A percentile compares a stretch with the other conserved stretches of the same genome.
These are phyloP conservation scores for Blastocystis sp. DNA, from an alignment of 352 stramenopile genomes.

Conservation along the genomic window DNA sequence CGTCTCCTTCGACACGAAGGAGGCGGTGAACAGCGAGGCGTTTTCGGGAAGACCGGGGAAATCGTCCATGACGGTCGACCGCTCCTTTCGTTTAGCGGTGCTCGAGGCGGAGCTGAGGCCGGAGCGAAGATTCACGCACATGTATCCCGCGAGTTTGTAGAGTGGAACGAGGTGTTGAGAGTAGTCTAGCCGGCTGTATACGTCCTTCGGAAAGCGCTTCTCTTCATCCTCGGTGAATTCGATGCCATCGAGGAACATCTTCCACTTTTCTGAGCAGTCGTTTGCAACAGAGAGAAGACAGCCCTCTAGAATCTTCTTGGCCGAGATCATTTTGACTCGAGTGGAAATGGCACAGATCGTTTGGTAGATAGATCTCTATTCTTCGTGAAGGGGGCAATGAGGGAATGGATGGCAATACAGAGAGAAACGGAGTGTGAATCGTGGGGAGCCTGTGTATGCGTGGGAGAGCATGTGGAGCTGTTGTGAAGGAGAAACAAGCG, in stretches of 20 bases:
- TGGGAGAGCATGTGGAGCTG: too few species aligned
- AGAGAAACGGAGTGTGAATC: too few species aligned
- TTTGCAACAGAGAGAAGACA: constrained; percentile 50
- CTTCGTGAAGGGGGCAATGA: too few species aligned
- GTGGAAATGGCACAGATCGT: too few species aligned
- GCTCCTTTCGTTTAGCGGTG: background rate
- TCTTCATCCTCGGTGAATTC: constrained; percentile 36
- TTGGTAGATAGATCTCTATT: too few species aligned
- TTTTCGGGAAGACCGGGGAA: constrained; percentile 32
- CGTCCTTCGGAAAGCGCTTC: constrained; percentile 15
- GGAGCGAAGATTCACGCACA: constrained; percentile 54
- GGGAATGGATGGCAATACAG: too few species aligned
- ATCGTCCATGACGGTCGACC: constrained; percentile 4
- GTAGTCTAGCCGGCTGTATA: constrained; percentile 40
- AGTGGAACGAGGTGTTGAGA: constrained; percentile 48
- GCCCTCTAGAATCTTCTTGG: constrained; percentile 65
- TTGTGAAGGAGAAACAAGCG: too few species aligned
- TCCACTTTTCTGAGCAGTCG: constrained; percentile 60
- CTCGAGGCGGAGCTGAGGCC: constrained; percentile 11
- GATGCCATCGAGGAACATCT: constrained; percentile 27
- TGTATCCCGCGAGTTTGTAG: constrained; percentile 40
- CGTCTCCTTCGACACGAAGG: background rate
- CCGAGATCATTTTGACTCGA: constrained; percentile 69
- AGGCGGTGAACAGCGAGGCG: background rate
- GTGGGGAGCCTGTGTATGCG: too few species aligned